These are phyloP conservation scores for Phoma sp. DNA, from an alignment of 2,329 filamentous ascomycete species.

Conservation along the genomic window DNA sequence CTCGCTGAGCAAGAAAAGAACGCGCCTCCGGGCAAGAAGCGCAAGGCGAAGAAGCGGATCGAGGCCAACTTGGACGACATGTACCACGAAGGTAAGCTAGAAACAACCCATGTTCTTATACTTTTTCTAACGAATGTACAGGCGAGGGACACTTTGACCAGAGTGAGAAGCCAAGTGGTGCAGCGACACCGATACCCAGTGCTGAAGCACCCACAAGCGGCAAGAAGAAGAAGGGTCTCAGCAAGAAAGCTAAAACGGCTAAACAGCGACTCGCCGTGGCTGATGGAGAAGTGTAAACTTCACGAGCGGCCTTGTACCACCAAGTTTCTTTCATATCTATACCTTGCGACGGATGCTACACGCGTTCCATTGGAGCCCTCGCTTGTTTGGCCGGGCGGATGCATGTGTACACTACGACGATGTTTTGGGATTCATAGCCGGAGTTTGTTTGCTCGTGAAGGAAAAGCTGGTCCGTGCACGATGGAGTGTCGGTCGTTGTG, in stretches of 20 bases:
- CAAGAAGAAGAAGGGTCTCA: conserved; percentile 56
- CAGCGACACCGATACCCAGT: conserved; percentile 77
- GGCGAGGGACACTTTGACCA: conserved; percentile 98
- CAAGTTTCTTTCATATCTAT: conserved; percentile 2
- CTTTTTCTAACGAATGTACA: conserved; percentile 53
- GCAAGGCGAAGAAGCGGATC: conserved; percentile 68
- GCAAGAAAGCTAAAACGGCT: conserved; percentile 61
- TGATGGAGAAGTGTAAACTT: conserved; percentile 50
- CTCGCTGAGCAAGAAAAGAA: conserved; percentile 70
- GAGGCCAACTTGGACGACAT: conserved; percentile 85
- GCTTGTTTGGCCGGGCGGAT: background rate
- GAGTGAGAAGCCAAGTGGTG: conserved; percentile 81
- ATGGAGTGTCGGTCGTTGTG: background rate
- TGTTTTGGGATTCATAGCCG: background rate
- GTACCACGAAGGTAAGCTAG: conserved; percentile 92
- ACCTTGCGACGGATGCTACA: conserved; percentile 2
- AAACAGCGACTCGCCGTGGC: conserved; percentile 59
- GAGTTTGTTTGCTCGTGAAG: conserved; percentile 1
- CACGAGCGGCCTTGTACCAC: conserved; percentile 3
- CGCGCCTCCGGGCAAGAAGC: conserved; percentile 52
- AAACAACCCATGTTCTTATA: background rate
- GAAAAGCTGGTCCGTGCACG: background rate
- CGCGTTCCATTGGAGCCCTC: background rate
- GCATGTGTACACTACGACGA: conserved; percentile 12
- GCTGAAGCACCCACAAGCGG: conserved; percentile 33